These are phyloP conservation scores for Saturnispora gosingensis DNA, from an alignment of 805 yeast species.

Conservation along the genomic window DNA sequence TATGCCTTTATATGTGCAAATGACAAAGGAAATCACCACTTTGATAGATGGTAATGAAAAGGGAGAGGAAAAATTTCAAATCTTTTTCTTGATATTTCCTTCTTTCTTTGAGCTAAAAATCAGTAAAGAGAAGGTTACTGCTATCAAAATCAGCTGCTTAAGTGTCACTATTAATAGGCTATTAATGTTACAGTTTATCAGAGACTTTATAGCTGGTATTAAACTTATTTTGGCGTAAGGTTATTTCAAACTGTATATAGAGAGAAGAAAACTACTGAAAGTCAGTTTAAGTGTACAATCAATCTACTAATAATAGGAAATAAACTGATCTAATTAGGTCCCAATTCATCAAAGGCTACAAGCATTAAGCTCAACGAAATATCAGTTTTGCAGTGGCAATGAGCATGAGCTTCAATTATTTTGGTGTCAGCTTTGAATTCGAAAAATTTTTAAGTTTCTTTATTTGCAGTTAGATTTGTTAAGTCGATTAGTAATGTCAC, in stretches of 20 bases:
- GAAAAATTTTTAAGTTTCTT: not conserved
- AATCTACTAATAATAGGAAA: no score
- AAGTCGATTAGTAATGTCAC: constrained; percentile 9
- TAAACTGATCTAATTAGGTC: not conserved
- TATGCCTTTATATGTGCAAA: not conserved
- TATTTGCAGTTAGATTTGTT: not conserved
- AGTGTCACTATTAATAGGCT: no score
- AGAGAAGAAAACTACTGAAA: no score
- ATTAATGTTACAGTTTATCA: no score
- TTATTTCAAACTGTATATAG: no score
- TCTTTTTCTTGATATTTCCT: not conserved
- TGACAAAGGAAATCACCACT: not conserved
- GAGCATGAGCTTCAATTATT: not conserved
- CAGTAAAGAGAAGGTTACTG: no score
- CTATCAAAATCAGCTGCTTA: no score
- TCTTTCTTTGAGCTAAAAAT: not conserved
- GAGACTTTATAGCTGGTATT: no score
- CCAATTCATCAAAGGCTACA: no score
- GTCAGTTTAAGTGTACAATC: no score
- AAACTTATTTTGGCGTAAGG: no score
- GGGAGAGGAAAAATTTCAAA: not conserved
- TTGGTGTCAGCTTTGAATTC: not conserved
- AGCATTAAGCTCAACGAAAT: not conserved
- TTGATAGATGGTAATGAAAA: not conserved
- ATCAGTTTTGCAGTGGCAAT: not conserved